A percentile compares a stretch with the other conserved stretches of the same genome.
These are phyloP conservation scores for Aureobasidium mangrovei DNA, from an alignment of 2,329 filamentous ascomycete species.

Conservation along the genomic window DNA sequence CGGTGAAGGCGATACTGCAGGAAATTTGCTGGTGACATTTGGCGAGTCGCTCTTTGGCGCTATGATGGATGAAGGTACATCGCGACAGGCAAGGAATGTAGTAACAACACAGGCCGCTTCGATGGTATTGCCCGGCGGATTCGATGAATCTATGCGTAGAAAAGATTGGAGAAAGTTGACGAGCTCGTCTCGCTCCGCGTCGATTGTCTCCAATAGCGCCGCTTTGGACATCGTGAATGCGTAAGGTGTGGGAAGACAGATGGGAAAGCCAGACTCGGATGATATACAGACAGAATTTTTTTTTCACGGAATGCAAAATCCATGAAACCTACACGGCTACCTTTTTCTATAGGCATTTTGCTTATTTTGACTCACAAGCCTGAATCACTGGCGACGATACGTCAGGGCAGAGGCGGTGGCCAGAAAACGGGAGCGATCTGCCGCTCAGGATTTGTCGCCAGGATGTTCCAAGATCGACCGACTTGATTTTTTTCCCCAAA, in stretches of 20 bases:
- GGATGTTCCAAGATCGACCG: neutral
- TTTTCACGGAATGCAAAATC: no score
- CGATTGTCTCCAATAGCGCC: constrained; percentile 22
- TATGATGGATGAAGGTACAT: constrained; percentile 23
- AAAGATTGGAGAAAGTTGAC: constrained; percentile 28
- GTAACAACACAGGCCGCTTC: constrained; percentile 28
- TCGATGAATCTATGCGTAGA: constrained; percentile 30
- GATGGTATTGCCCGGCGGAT: constrained; percentile 32
- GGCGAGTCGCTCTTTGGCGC: constrained; percentile 25
- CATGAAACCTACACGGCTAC: no score
- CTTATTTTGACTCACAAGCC: constrained; percentile 10
- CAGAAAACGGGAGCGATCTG: neutral
- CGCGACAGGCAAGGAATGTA: constrained; percentile 22
- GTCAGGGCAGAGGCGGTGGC: neutral
- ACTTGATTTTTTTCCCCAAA: neutral
- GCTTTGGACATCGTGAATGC: constrained; percentile 15
- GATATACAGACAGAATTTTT: no score
- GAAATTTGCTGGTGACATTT: constrained; percentile 30
- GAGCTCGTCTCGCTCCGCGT: constrained; percentile 22
- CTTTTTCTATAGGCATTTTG: constrained; percentile 1
- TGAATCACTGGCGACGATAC: neutral
- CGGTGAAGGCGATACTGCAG: constrained; percentile 4
- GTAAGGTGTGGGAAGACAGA: neutral
- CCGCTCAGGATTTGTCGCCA: neutral
- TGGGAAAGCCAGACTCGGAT: neutral